Conservation (phyloP, 2,329 filamentous ascomycete species). For the Colletotrichum caudatum region DNA sequence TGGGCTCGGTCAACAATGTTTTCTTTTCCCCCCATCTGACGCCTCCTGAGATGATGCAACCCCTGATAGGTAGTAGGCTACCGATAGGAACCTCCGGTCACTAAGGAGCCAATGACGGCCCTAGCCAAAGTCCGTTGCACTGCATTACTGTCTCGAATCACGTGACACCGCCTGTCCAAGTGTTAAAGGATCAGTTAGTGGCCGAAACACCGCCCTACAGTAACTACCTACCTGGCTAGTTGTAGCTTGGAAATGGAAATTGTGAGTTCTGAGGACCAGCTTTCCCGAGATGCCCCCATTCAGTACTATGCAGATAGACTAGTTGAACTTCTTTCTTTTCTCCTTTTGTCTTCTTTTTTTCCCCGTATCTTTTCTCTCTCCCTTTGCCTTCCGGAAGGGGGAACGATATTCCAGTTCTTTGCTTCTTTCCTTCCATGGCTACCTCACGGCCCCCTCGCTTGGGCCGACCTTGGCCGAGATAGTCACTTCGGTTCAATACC, state of each 20-base stretch:
- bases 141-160: background rate
- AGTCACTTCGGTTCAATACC: background rate
- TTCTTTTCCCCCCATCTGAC: background rate
- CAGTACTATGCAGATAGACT: background rate
- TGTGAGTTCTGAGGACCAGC: background rate
- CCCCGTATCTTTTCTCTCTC: too few species aligned
- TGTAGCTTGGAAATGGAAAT: background rate
- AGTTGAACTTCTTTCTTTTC: background rate
- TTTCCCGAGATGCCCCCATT: background rate
- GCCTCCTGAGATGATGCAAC: background rate
- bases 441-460: too few species aligned
- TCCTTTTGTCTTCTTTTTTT: background rate
- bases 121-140: background rate
- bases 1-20: background rate
- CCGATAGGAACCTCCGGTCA: background rate
- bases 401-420: too few species aligned
- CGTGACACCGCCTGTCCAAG: background rate
- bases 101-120: background rate
- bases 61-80: background rate
- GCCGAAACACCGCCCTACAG: background rate
- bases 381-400: background rate
- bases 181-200: background rate
- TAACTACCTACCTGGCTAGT: too few species aligned
- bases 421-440: background rate
- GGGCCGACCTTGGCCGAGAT: background rate